These are phyloP conservation scores for Sextonia rubra DNA, from an alignment of 164 flowering plant genomes.

Conservation along the genomic window DNA sequence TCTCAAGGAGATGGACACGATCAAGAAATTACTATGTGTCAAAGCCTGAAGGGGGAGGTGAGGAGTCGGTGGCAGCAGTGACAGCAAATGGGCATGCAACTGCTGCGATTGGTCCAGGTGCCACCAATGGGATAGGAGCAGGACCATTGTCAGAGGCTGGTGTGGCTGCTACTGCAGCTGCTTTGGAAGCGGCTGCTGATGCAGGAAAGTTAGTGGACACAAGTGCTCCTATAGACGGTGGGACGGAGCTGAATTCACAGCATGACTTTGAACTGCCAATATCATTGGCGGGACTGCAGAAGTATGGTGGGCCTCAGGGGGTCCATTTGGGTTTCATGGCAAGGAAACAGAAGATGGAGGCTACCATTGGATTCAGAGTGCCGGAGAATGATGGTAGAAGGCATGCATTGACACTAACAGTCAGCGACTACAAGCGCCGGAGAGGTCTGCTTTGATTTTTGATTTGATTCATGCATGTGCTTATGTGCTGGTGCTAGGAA, in stretches of 20 bases:
- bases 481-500: too few relatives aligned
- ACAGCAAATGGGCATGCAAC: slow-evolving; percentile 26
- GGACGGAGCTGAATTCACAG: slow-evolving; percentile 63
- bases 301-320: slow-evolving; percentile 78
- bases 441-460: slow-evolving; percentile 69
- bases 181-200: slow-evolving; percentile 85
- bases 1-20: slow-evolving; percentile 93
- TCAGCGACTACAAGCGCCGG: slow-evolving; percentile 87
- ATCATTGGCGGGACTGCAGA: slow-evolving; percentile 62
- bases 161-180: slow-evolving; percentile 67
- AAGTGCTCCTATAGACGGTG: slow-evolving; percentile 86
- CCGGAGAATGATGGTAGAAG: slow-evolving; percentile 88
- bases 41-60: slow-evolving; percentile 37
- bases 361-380: slow-evolving; percentile 63
- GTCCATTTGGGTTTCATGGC: slow-evolving; percentile 77
- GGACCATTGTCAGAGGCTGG: slow-evolving; percentile 25
- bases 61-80: too few relatives aligned
- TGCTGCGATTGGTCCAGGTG: slow-evolving; percentile 20
- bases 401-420: slow-evolving; percentile 71
- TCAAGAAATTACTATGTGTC: slow-evolving; percentile 74
- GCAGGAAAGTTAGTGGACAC: slow-evolving; percentile 96
- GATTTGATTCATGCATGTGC: too few relatives aligned
- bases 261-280: slow-evolving; percentile 84
- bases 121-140: slow-evolving; percentile 8
- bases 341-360: slow-evolving; percentile 83